A percentile compares a stretch with the other conserved stretches of the same genome.
Evolutionary conservation across 2,329 filamentous ascomycete genomes (phyloP).

Genomic region (Phoma herbarum): DNA sequence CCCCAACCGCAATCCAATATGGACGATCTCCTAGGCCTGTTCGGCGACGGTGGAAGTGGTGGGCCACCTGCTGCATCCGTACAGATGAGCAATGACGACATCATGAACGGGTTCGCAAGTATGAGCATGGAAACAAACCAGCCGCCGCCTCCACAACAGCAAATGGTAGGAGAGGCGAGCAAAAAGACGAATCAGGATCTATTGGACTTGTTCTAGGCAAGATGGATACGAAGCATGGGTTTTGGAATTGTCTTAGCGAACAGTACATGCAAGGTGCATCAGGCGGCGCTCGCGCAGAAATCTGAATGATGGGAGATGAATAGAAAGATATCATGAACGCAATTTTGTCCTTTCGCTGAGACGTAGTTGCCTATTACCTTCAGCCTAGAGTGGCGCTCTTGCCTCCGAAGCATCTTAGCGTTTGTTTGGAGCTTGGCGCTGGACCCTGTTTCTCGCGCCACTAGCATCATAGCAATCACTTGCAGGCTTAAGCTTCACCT

Average conservation of each 20-base stretch:
- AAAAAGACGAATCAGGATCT: conserved; percentile 66
- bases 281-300: conserved; percentile 1
- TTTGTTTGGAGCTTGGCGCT: conserved; percentile 15
- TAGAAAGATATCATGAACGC: conserved; percentile 5
- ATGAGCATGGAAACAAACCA: conserved; percentile 75
- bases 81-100: conserved; percentile 57
- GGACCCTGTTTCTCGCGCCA: conserved; percentile 19
- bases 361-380: conserved; percentile 8
- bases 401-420: conserved; percentile 8
- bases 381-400: conserved; percentile 9
- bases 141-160: conserved; percentile 70
- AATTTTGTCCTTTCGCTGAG: background rate
- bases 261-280: conserved; percentile 1
- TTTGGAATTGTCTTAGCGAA: conserved; percentile 8
- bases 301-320: conserved; percentile 1
- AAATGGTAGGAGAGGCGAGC: conserved; percentile 62
- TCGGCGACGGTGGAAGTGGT: conserved; percentile 55
- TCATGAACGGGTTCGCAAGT: conserved; percentile 85
- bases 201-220: conserved; percentile 61
- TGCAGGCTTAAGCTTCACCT: conserved; percentile 11
- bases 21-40: conserved; percentile 81
- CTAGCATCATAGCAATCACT: conserved; percentile 21
- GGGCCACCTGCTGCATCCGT: conserved; percentile 42
- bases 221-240: background rate
- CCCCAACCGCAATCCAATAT: conserved; percentile 66